Conservation (phyloP, 1,284 basidiomycete genomes). For the Trichosporon sp. region DNA sequence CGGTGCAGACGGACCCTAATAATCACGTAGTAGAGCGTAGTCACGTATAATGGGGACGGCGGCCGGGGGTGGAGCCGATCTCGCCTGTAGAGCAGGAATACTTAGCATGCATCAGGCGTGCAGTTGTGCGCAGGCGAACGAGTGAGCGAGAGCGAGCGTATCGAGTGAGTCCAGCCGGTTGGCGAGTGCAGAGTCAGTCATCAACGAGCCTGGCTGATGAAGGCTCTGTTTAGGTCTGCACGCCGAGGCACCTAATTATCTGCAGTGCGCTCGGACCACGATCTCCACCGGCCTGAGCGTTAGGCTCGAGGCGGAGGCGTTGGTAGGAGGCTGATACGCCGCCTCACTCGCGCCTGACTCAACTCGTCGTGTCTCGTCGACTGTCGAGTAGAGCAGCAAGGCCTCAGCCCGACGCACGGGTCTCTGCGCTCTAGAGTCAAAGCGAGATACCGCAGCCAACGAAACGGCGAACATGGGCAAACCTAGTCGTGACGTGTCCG, state of each 20-base stretch:
- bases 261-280: background rate
- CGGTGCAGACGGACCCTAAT: background rate
- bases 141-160: background rate
- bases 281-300: background rate
- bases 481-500: background rate
- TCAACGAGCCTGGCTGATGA: too few species aligned
- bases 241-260: background rate
- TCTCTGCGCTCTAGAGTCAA: too few species aligned
- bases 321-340: background rate
- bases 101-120: background rate
- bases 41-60: background rate
- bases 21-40: background rate
- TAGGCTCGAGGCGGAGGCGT: background rate
- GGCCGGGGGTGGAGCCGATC: background rate
- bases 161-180: too few species aligned
- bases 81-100: background rate
- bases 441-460: too few species aligned
- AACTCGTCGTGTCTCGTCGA: background rate
- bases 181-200: too few species aligned
- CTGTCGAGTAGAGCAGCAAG: background rate
- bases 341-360: too few species aligned
- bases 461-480: background rate
- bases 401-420: too few species aligned
- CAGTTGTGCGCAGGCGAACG: too few species aligned
- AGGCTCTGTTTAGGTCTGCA: too few species aligned